These are phyloP conservation scores for Penicillium malachiteum DNA, from an alignment of 495 filamentous ascomycete genomes.

Conservation along the genomic window DNA sequence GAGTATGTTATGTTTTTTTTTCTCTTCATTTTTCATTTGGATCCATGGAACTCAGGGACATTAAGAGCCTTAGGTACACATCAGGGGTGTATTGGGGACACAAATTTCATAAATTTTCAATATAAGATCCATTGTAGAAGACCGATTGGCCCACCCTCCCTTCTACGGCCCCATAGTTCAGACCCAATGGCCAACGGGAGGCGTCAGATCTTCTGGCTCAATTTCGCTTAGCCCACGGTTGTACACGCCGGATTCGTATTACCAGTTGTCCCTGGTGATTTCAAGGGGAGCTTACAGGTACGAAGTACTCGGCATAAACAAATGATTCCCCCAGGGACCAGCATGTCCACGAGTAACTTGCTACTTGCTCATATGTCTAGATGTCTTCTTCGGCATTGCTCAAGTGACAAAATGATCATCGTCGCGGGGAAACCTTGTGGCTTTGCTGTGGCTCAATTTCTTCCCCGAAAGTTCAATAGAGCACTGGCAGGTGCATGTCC, in stretches of 20 bases:
- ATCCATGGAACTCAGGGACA: not conserved
- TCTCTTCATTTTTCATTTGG: too few species aligned
- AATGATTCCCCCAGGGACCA: not conserved
- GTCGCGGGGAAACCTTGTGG: not conserved
- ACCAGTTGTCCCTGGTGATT: not conserved
- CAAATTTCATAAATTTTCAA: slow-evolving; percentile 27
- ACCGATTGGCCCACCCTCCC: slow-evolving; percentile 16
- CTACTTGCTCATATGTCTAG: too few species aligned
- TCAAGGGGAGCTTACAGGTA: not conserved
- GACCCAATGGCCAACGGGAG: slow-evolving; percentile 28
- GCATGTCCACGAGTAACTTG: too few species aligned
- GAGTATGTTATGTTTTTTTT: too few species aligned
- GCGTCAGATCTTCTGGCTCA: slow-evolving; percentile 28
- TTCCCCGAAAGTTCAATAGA: not conserved
- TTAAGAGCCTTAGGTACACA: not conserved
- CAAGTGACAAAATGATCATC: not conserved
- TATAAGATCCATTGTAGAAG: slow-evolving; percentile 19
- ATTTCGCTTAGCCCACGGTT: slow-evolving; percentile 39
- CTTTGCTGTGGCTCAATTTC: not conserved
- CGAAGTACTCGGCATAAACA: not conserved
- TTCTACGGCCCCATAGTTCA: slow-evolving; percentile 18
- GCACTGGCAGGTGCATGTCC: not conserved
- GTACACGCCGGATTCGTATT: slow-evolving; percentile 14
- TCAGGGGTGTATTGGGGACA: slow-evolving; percentile 1
- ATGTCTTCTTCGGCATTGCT: not conserved